Evolutionary conservation across 495 filamentous ascomycete genomes (phyloP), one percentile per base, ranked within the genome.

Genomic region (Cryomyces minteri): DNA sequence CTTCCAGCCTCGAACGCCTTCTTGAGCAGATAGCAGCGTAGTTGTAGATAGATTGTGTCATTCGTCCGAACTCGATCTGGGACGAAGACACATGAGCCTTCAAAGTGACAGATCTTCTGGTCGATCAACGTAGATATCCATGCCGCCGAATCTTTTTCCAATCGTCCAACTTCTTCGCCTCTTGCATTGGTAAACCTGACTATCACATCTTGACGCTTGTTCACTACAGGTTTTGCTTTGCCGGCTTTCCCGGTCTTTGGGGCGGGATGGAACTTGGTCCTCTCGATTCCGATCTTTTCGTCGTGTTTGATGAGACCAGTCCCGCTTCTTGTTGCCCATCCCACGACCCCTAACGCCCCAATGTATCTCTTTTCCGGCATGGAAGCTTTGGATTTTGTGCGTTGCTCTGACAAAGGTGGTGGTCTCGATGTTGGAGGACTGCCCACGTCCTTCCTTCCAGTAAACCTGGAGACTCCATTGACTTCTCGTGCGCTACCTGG

Each of bases 101-200:
- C 84, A 51, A 98, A 88, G 9, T 64, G 72, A 62, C 87, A 94
- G 10, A 95, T 72, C 31, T 81, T 82, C 57, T 95, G 90, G 52
- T 98, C 90, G 43, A 98, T 77, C 49, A 98, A 62, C 0, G 87
- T 80, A 14, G 88, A 94, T 7, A 98, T 81, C 87, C 92, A 98
- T 43, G 78, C 75, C n/a, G 90, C 86, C 9, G 74, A 79, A 34
- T 98, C 90, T 47, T 84, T 83, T 25, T 85, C 81, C n/a, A 98
- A 62, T 51, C 90, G 68, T 11, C 92, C 90, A 38, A 98, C 67
- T 56, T 98, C 90, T 45, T 80, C 76, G 9, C 88, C 88, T 43
- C 60, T 67, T 4, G 64, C 56, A 54, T 86, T 92, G 3, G 82
- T 94, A 58, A 98, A 96, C 11, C 90, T 79, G n/a, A 95, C 92